phyloP scores from a whole-genome alignment of 768 basidiomycete species.

The Psilocybe tampanensis region DNA sequence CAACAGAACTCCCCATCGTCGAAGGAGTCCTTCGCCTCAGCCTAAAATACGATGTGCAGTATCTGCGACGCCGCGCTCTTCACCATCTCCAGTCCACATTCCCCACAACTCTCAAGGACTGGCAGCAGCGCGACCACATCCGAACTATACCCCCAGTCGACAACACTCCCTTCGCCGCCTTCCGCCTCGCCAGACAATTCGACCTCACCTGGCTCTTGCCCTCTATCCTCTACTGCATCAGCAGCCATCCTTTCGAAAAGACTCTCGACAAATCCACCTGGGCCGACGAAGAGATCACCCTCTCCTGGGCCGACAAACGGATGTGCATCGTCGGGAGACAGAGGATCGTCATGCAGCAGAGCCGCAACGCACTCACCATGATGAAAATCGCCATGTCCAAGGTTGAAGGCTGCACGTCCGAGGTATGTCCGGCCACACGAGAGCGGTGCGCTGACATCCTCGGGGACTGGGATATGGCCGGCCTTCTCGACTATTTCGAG shows the following conservation, averaged over 20 bases:
- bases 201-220: slow-evolving; percentile 38
- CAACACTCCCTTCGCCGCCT: slow-evolving; percentile 41
- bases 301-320: slow-evolving; percentile 29
- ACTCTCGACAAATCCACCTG: slow-evolving; percentile 37
- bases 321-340: slow-evolving; percentile 30
- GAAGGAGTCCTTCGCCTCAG: slow-evolving; percentile 38
- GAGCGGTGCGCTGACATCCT: slow-evolving; percentile 26
- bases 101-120: slow-evolving; percentile 34
- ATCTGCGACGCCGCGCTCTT: slow-evolving; percentile 35
- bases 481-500: slow-evolving; percentile 33
- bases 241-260: slow-evolving; percentile 37
- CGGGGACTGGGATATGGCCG: slow-evolving; percentile 31
- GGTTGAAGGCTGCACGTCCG: slow-evolving; percentile 15
- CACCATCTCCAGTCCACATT: slow-evolving; percentile 37
- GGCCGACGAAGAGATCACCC: slow-evolving; percentile 23
- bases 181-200: slow-evolving; percentile 35
- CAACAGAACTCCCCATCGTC: slow-evolving; percentile 31
- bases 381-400: slow-evolving; percentile 7
- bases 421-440: slow-evolving; percentile 19
- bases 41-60: slow-evolving; percentile 40
- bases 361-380: slow-evolving; percentile 17
- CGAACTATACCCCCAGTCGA: slow-evolving; percentile 41
- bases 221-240: slow-evolving; percentile 37
- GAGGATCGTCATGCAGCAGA: slow-evolving; percentile 26
- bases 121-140: slow-evolving; percentile 32